These are phyloP conservation scores for Vitis cinerea DNA, from an alignment of 164 flowering plant genomes.

Conservation along the genomic window DNA sequence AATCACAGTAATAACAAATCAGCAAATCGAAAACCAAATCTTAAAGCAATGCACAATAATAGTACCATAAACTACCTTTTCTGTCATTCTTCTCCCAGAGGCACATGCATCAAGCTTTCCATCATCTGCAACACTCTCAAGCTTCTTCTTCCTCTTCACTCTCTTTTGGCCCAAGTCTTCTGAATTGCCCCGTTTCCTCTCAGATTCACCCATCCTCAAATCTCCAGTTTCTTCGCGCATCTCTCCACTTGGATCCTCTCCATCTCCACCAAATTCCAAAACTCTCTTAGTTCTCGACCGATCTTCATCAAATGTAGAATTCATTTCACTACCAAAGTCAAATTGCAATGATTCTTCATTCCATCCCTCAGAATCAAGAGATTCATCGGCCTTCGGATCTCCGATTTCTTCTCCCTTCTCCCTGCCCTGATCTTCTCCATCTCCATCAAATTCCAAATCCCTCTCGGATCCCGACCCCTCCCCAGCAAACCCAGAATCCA, in stretches of 20 bases:
- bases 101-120: constrained; percentile 22
- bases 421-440: constrained; percentile 8
- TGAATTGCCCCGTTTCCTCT: constrained; percentile 14
- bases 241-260: background rate
- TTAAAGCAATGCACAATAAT: background rate
- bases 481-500: background rate
- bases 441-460: constrained; percentile 20
- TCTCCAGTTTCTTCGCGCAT: constrained; percentile 8
- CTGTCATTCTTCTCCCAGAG: constrained; percentile 32
- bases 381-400: too few species aligned
- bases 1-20: constrained; percentile 9
- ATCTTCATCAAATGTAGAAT: constrained; percentile 6
- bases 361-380: background rate
- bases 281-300: too few species aligned
- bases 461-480: constrained; percentile 3
- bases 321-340: too few species aligned
- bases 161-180: constrained; percentile 16
- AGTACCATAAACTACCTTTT: constrained; percentile 40
- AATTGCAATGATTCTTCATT: background rate
- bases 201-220: constrained; percentile 13
- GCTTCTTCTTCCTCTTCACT: constrained; percentile 34
- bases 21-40: background rate
- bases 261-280: background rate
- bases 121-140: constrained; percentile 20
- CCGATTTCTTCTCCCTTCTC: constrained; percentile 8